Percentiles rank a stretch among this genome's conserved stretches.
These are phyloP conservation scores for Chlorella sp. DNA, from an alignment of 139 green algal genomes.

Conservation along the genomic window DNA sequence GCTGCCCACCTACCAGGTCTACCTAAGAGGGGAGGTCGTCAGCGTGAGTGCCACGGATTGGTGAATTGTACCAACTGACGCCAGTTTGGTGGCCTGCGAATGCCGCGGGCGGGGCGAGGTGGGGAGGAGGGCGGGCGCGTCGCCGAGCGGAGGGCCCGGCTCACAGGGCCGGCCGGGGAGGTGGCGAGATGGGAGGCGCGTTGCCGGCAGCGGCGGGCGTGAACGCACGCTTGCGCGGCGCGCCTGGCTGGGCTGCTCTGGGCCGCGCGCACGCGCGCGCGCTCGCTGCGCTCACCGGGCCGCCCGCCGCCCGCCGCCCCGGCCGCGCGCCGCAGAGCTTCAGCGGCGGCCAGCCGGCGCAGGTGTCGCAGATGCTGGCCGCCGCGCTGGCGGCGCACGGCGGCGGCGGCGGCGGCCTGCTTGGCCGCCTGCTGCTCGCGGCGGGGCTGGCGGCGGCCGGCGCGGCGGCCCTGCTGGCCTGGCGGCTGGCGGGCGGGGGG, in stretches of 20 bases:
- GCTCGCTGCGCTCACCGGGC: not conserved
- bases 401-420: slow-evolving; percentile 9
- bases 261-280: not conserved
- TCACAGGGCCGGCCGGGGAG: not conserved
- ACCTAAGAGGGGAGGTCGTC: no score
- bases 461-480: not conserved
- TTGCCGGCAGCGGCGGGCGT: not conserved
- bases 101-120: no score
- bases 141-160: no score
- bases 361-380: slow-evolving; percentile 8
- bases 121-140: no score
- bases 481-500: not conserved
- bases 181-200: not conserved
- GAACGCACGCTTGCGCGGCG: not conserved
- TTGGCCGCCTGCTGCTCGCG: slow-evolving; percentile 18
- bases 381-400: not conserved
- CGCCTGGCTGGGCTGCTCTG: not conserved
- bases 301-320: not conserved
- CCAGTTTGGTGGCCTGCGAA: no score
- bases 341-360: not conserved
- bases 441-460: not conserved
- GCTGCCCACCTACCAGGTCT: no score
- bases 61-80: no score
- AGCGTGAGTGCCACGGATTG: no score
- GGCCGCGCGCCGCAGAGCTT: not conserved